Base-by-base conservation (phyloP, 495 filamentous ascomycete genomes). In the Lophiostoma macrostomum region DNA sequence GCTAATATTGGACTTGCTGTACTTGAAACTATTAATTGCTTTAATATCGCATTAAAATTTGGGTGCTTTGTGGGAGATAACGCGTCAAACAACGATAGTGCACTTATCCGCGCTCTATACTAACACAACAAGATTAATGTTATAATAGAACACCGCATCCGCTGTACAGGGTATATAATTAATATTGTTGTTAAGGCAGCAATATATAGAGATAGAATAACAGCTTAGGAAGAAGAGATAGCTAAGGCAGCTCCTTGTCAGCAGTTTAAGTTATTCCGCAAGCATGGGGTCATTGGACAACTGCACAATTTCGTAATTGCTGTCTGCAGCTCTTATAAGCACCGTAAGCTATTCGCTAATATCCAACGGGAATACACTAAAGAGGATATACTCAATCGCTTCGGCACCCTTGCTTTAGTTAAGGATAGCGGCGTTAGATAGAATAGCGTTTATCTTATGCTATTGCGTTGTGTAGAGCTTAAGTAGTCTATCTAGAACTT, bases 21-120 rank as follows among this genome's bases (percentile, higher is more conserved):
- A 10, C 12, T 23, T n/a, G 14, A 5, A 24, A 22, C 27, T 27
- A 20, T 42, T 23, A 23, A 5, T 42, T 10, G 27, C 4, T 42
- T 23, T 23, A 42, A 23, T 23, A 42, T 42, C 7, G 39, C 22
- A 12, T 42, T 27, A 23, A 42, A 42, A 27, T 42, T 42, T 19
- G 6, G 22, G 11, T 42, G 16, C 14, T 42, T 42, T 42, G 22
- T 42, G 6, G 39, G 10, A 4, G 14, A 42, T 24, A 42, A 42
- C 14, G 22, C 22, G 5, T 23, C 7, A 4, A 42, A 42, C 22
- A 42, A 42, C 39, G 22, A 42, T 27, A 23, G 7, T 5, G 14
- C 39, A 4, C 6, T 24, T 23, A 42, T 42, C 39, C 14, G 5
- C 4, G 39, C 39, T 19, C 16, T 42, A 23, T 10, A 20, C 5